Evolutionary conservation across 768 basidiomycete genomes (phyloP).

Genomic region (Leccinum imitatum): DNA sequence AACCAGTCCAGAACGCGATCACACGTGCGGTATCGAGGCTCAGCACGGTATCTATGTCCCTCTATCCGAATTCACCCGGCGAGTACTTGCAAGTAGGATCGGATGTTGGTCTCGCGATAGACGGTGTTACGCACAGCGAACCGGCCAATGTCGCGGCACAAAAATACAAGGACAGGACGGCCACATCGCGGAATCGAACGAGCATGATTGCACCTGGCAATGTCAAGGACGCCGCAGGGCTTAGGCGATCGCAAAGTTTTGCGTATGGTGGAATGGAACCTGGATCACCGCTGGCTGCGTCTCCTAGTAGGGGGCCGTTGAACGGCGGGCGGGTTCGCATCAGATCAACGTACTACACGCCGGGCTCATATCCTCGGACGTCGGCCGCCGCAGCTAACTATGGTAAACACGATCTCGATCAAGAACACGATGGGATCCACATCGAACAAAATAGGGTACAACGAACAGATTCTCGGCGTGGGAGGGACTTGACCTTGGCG

Average conservation of each 20-base stretch:
- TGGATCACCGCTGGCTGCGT: constrained; percentile 39
- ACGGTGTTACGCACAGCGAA: constrained; percentile 41
- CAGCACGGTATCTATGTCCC: constrained; percentile 44
- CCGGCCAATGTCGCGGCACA: constrained; percentile 33
- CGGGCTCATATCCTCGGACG: constrained; percentile 52
- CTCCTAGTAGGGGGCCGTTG: constrained; percentile 23
- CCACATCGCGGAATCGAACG: constrained; percentile 16
- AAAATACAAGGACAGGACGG: constrained; percentile 38
- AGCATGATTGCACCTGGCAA: constrained; percentile 23
- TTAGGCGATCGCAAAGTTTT: constrained; percentile 35
- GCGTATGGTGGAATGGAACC: constrained; percentile 58
- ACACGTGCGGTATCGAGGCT: constrained; percentile 41
- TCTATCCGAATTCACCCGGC: constrained; percentile 46
- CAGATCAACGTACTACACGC: constrained; percentile 66
- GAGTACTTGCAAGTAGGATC: constrained; percentile 22
- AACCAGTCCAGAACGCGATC: constrained; percentile 42
- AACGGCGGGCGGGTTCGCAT: constrained; percentile 61
- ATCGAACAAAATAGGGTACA: constrained; percentile 27
- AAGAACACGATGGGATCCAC: constrained; percentile 33
- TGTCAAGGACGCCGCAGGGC: constrained; percentile 20
- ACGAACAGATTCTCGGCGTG: constrained; percentile 45
- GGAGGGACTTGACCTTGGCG: constrained; percentile 40
- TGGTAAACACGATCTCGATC: constrained; percentile 35
- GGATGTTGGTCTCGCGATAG: constrained; percentile 38
- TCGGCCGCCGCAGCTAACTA: constrained; percentile 44